Conservation (phyloP, 2,329 filamentous ascomycete species). For the Cladophialophora exuberans region DNA sequence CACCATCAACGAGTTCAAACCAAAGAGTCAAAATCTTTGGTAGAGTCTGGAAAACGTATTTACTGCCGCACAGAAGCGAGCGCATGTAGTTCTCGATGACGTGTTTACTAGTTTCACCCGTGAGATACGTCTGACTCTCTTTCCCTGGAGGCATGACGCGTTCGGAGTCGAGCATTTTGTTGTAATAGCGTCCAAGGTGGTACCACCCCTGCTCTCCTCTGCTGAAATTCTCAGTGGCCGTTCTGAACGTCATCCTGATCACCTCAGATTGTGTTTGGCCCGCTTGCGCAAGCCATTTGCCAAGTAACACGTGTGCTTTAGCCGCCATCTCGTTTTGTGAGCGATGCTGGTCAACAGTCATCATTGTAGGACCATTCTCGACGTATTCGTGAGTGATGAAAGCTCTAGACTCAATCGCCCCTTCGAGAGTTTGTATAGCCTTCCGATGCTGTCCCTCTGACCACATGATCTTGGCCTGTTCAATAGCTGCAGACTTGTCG, state of each 20-base stretch:
- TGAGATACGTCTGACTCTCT: conserved; percentile 75
- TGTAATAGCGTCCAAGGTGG: conserved; percentile 95
- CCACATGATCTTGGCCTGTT: conserved; percentile 92
- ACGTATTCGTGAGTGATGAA: conserved; percentile 59
- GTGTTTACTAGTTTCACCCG: conserved; percentile 81
- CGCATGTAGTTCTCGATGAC: conserved; percentile 93
- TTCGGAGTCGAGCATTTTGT: conserved; percentile 90
- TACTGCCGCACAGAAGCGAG: conserved; percentile 84
- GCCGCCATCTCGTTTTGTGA: conserved; percentile 56
- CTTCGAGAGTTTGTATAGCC: conserved; percentile 87
- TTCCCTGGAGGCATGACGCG: conserved; percentile 75
- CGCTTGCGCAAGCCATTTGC: conserved; percentile 95
- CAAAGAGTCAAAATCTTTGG: conserved; percentile 91
- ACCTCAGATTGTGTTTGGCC: conserved; percentile 86
- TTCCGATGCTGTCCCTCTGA: conserved; percentile 91
- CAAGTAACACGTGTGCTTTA: conserved; percentile 83
- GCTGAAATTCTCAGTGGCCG: conserved; percentile 59
- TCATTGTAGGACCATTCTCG: conserved; percentile 41
- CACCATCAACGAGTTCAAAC: conserved; percentile 83
- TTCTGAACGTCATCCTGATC: conserved; percentile 79
- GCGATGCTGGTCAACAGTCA: conserved; percentile 46
- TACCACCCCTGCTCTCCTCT: conserved; percentile 96
- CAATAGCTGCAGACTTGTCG: conserved; percentile 86
- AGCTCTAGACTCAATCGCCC: conserved; percentile 80
- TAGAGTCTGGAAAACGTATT: conserved; percentile 93